A percentile compares a stretch with the other conserved stretches of the same genome.
Conservation (phyloP, 169 alveolate species). For the Plasmodium sp. region DNA sequence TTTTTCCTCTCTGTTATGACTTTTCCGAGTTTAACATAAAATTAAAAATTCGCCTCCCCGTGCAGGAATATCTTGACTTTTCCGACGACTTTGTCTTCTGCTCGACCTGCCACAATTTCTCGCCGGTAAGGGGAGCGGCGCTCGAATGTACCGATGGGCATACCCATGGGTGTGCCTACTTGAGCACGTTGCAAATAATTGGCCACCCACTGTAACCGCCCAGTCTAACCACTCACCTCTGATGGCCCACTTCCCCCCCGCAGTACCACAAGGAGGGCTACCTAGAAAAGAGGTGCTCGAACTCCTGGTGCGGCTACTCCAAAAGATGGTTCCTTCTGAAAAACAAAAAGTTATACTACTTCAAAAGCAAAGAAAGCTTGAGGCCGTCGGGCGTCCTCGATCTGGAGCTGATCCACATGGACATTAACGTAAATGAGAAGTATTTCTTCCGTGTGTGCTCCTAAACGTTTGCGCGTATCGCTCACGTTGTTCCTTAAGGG, state of each 20-base stretch:
- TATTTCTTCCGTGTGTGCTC: not conserved
- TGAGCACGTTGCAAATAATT: not conserved
- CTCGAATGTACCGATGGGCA: not conserved
- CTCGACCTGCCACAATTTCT: constrained; percentile 18
- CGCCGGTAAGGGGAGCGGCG: constrained; percentile 21
- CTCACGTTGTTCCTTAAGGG: not conserved
- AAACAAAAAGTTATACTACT: constrained; percentile 76
- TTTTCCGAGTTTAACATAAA: not conserved
- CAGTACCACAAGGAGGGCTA: constrained; percentile 71
- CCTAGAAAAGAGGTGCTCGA: constrained; percentile 61
- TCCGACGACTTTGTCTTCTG: constrained; percentile 46
- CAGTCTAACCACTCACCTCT: not conserved
- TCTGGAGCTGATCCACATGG: constrained; percentile 71
- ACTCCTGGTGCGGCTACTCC: constrained; percentile 56
- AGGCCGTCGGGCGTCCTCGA: constrained; percentile 77
- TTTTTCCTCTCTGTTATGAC: not conserved
- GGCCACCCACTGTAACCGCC: not conserved
- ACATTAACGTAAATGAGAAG: constrained; percentile 58
- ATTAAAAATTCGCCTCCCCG: not conserved
- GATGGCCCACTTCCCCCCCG: not conserved
- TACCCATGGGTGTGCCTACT: not conserved
- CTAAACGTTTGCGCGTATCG: not conserved
- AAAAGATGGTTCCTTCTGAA: constrained; percentile 76
- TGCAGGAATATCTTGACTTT: constrained; percentile 28
- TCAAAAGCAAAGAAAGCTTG: constrained; percentile 22